Percentiles rank a stretch among this genome's conserved stretches.
These are phyloP conservation scores for Fusarium papillatum DNA, from an alignment of 2,329 filamentous ascomycete genomes.

Conservation along the genomic window DNA sequence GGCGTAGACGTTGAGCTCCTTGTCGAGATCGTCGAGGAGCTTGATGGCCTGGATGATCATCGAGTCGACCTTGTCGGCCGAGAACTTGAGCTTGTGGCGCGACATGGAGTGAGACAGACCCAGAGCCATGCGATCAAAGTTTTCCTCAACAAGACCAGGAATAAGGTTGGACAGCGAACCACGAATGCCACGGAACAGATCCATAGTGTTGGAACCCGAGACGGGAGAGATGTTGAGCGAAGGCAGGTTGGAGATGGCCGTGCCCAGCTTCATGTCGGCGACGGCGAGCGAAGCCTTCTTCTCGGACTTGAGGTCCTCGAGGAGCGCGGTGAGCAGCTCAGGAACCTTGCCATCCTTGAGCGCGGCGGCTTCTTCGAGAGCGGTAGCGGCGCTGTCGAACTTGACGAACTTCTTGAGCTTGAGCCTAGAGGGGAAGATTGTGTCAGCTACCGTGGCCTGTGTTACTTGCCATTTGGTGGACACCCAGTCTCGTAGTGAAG, in stretches of 20 bases:
- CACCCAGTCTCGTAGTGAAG: slow-evolving; percentile 17
- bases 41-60: slow-evolving; percentile 99
- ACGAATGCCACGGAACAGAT: slow-evolving; percentile 95
- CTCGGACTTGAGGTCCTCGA: slow-evolving; percentile 95
- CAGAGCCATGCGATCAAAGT: slow-evolving; percentile 93
- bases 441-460: slow-evolving; percentile 17
- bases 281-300: slow-evolving; percentile 97
- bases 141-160: slow-evolving; percentile 86
- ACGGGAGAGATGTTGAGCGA: slow-evolving; percentile 88
- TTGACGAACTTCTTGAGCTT: slow-evolving; percentile 98
- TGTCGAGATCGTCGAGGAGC: slow-evolving; percentile 95
- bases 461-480: slow-evolving; percentile 9
- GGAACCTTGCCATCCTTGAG: slow-evolving; percentile 96
- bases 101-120: slow-evolving; percentile 98
- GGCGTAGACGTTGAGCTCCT: slow-evolving; percentile 98
- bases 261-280: slow-evolving; percentile 92
- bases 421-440: slow-evolving; percentile 66
- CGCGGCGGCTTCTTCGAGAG: slow-evolving; percentile 90
- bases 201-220: slow-evolving; percentile 72
- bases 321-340: slow-evolving; percentile 83
- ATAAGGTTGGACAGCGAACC: slow-evolving; percentile 92
- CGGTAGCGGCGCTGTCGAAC: slow-evolving; percentile 93
- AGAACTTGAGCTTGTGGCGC: slow-evolving; percentile 98
- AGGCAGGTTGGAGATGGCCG: slow-evolving; percentile 92
- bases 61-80: slow-evolving; percentile 97